These are phyloP conservation scores for Xylariaceae sp. DNA, from an alignment of 2,329 filamentous ascomycete species.

Conservation along the genomic window DNA sequence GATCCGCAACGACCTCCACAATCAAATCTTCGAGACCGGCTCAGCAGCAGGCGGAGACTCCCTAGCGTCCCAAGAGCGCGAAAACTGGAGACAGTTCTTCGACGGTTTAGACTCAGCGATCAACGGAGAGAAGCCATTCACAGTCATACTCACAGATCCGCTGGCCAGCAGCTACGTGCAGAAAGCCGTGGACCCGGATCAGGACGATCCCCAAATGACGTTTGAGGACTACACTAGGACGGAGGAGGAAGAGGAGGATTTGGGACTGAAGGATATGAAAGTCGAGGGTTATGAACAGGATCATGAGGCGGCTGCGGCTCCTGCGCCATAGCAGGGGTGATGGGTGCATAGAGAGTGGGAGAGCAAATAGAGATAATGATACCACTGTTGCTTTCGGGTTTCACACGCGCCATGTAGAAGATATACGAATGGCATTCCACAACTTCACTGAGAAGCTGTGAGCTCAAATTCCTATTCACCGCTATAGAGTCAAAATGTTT, in stretches of 20 bases:
- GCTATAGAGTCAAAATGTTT: too few relatives aligned
- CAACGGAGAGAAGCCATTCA: constrained; percentile 74
- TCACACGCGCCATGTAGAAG: too few relatives aligned
- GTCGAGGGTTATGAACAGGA: constrained; percentile 76
- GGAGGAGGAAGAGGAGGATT: constrained; percentile 86
- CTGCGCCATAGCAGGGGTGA: not conserved
- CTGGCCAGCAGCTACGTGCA: constrained; percentile 93
- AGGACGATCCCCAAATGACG: constrained; percentile 73
- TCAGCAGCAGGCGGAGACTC: constrained; percentile 69
- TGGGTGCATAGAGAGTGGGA: too few relatives aligned
- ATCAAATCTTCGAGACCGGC: constrained; percentile 77
- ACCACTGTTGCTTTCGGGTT: too few relatives aligned
- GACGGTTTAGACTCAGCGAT: constrained; percentile 71
- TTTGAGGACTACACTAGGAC: constrained; percentile 82
- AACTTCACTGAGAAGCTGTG: too few relatives aligned
- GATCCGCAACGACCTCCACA: constrained; percentile 82
- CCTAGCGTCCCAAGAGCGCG: constrained; percentile 60
- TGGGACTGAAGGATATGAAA: constrained; percentile 91
- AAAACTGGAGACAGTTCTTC: constrained; percentile 81
- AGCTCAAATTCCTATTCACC: too few relatives aligned
- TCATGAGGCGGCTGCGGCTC: constrained; percentile 4
- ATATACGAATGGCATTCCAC: too few relatives aligned
- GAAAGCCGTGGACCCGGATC: constrained; percentile 70
- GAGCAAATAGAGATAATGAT: too few relatives aligned
- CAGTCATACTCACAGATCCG: constrained; percentile 79